Conservation (phyloP, 805 yeast genomes). For the Torulaspora microellipsoides region DNA sequence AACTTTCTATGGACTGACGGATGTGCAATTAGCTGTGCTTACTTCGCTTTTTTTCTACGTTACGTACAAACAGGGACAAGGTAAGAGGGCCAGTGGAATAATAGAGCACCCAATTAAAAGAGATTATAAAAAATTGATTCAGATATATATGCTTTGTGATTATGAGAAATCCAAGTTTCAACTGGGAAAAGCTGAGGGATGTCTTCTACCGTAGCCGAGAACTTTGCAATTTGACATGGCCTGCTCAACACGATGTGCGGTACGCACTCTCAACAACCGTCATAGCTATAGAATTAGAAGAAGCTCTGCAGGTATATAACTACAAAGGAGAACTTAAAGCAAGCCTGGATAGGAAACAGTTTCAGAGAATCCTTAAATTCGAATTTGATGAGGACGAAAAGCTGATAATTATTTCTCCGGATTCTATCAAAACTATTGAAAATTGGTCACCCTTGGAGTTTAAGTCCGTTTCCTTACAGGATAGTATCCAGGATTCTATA, state of each 20-base stretch:
- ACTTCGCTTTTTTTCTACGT: too few relatives aligned
- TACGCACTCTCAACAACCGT: slow-evolving; percentile 41
- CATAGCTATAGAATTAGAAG: slow-evolving; percentile 38
- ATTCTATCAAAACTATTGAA: slow-evolving; percentile 15
- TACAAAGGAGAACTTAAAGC: slow-evolving; percentile 31
- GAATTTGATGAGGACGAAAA: slow-evolving; percentile 22
- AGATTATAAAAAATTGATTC: background rate
- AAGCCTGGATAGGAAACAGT: slow-evolving; percentile 7
- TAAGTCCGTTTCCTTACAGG: slow-evolving; percentile 9
- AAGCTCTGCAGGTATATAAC: slow-evolving; percentile 36
- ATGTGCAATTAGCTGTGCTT: too few relatives aligned
- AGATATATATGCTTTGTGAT: background rate
- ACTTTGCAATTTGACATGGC: slow-evolving; percentile 22
- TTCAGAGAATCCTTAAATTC: slow-evolving; percentile 19
- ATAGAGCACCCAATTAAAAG: too few relatives aligned
- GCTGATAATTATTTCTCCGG: slow-evolving; percentile 17
- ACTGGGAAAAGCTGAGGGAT: slow-evolving; percentile 77
- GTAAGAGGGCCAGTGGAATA: background rate
- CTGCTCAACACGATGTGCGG: slow-evolving; percentile 9
- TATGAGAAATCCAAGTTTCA: slow-evolving; percentile 39
- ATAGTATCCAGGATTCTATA: slow-evolving; percentile 21
- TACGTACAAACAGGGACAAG: too few relatives aligned
- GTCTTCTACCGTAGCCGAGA: slow-evolving; percentile 59
- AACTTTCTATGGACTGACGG: too few relatives aligned
- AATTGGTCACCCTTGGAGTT: slow-evolving; percentile 23